Evolutionary conservation across 305 asterid species (phyloP), one percentile per base, ranked within the genome.

Genomic region (Fraxinus paxiana): DNA sequence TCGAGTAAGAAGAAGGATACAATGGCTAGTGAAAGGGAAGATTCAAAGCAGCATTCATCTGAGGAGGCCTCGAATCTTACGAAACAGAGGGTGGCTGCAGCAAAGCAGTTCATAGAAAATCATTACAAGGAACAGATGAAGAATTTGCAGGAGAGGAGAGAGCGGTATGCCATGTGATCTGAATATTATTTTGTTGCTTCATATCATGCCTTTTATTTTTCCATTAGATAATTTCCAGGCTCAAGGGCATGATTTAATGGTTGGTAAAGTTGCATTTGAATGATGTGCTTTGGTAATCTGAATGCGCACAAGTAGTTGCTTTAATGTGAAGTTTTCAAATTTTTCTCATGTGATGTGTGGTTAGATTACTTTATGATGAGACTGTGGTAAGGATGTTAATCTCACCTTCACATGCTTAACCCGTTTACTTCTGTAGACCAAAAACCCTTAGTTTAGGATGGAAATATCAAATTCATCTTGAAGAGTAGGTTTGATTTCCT

Each of bases 41-140:
- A 94, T 26, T 83, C 91, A 2, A 84, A 84, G 15, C 80, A 89
- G 63, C 82, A 89, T 83, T 85, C 97, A 1, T 85, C 88, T 34
- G 99, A 96, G 78, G 99, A 96, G 81, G 97, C 97, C 83, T 96
- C 99, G 13, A 90, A 82, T 79, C 87, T 92, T 35, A 96, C 99
- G 0, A 91, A 92, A 78, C 97, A 92, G 87, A 92, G 89, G 84
- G 99, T 89, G 48, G 97, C 98, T 83, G 97, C 99, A 0, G 97
- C 99, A 0, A 96, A 96, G 91, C 97, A 96, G 90, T 94, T 92
- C 82, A 96, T 96, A 80, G 99, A 96, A 87, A 96, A 96, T 84
- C 99, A 94, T 86, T 96, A 96, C 92, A 96, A 96, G 89, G 94
- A 88, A 82, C 98, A 94, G 86, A 92, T 85, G 99, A 92, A 90